These are phyloP conservation scores for Strobilomyces dryophilus DNA, from an alignment of 768 basidiomycete species.

Conservation along the genomic window DNA sequence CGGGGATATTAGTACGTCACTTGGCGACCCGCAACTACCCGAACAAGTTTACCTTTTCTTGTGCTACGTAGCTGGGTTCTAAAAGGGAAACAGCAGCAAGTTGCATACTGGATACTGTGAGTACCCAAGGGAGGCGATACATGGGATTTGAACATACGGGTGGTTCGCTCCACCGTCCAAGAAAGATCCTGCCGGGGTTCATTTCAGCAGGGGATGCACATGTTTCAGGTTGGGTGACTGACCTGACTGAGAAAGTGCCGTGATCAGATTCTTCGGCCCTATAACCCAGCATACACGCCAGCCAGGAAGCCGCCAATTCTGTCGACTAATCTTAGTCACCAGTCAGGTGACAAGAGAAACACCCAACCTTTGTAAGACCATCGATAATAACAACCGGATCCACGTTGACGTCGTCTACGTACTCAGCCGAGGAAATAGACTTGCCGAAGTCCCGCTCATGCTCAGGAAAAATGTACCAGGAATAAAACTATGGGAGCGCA, in stretches of 20 bases:
- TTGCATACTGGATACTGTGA: conserved; percentile 54
- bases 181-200: conserved; percentile 58
- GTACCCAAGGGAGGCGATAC: neutral
- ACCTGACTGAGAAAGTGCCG: conserved; percentile 89
- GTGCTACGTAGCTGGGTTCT: conserved; percentile 59
- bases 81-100: conserved; percentile 84
- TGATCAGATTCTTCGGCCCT: conserved; percentile 84
- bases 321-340: conserved; percentile 15
- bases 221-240: conserved; percentile 7
- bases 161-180: conserved; percentile 94
- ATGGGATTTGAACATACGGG: conserved; percentile 50
- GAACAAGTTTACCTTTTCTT: conserved; percentile 55
- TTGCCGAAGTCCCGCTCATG: conserved; percentile 67
- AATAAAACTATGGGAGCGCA: conserved; percentile 64
- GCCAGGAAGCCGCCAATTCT: conserved; percentile 95
- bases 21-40: neutral
- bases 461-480: conserved; percentile 93
- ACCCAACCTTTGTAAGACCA: conserved; percentile 80
- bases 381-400: conserved; percentile 86
- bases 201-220: neutral
- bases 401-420: conserved; percentile 81
- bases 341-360: neutral
- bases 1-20: neutral
- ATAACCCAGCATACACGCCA: conserved; percentile 95
- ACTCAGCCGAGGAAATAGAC: conserved; percentile 78